Evolutionary conservation across 2,329 filamentous ascomycete species (phyloP).

Genomic region (Fusarium brachygibbosum): DNA sequence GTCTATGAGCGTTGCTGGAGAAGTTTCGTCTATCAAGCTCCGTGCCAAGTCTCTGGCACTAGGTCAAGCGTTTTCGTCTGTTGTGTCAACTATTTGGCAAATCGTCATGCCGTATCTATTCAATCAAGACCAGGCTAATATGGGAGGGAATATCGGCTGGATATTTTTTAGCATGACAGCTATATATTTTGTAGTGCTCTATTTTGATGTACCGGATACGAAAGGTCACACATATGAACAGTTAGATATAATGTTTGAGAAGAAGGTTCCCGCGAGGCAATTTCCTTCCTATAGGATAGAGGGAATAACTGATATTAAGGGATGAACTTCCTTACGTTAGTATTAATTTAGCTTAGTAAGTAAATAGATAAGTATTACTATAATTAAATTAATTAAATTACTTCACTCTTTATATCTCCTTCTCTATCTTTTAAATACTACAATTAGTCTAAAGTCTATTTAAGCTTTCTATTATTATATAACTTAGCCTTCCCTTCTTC

Average conservation of each 20-base stretch:
- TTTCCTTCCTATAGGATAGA: neutral
- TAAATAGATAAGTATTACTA: neutral
- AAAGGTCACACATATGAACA: constrained; percentile 13
- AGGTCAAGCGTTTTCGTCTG: neutral
- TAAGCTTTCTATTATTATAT: too few relatives aligned
- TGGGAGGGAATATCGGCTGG: constrained; percentile 18
- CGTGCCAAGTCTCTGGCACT: constrained; percentile 15
- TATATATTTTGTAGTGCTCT: constrained; percentile 8
- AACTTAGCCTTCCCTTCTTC: too few relatives aligned
- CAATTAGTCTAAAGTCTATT: too few relatives aligned
- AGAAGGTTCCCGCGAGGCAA: constrained; percentile 12
- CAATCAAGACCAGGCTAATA: constrained; percentile 18
- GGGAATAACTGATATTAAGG: neutral
- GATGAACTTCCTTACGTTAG: neutral
- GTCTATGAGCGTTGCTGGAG: constrained; percentile 4
- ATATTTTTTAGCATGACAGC: constrained; percentile 16
- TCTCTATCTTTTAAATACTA: too few relatives aligned
- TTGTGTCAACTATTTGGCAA: constrained; percentile 4
- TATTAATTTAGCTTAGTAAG: too few relatives aligned
- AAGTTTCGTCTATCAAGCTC: constrained; percentile 13
- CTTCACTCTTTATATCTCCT: too few relatives aligned
- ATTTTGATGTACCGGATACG: constrained; percentile 11
- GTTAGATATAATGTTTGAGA: constrained; percentile 19
- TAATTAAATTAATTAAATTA: too few relatives aligned
- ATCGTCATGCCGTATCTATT: constrained; percentile 15